Base-by-base conservation (phyloP, 768 basidiomycete species). In the Leccinellum luteum region DNA sequence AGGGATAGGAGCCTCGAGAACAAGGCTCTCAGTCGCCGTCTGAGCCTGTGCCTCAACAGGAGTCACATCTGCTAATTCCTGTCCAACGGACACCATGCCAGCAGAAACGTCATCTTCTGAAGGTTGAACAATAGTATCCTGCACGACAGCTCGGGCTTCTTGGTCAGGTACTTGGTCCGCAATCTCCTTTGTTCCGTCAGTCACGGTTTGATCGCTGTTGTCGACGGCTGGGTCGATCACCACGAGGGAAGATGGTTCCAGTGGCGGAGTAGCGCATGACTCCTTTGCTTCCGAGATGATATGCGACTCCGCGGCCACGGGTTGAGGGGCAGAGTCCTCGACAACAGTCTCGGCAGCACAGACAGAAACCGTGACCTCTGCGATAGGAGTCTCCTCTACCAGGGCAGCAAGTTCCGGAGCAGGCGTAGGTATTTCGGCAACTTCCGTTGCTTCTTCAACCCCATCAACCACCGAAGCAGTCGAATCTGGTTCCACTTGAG, bases 341-440 rank as follows among this genome's bases (percentile, higher is more conserved):
- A 32, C 30, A 8, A 51, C 49, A 14, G 7, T 32, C 32, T 34
- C 32, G 32, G 31, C 6, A 34, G 21, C 19, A 34, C 50, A 19
- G 21, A 7, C 13, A 9, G 44, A 43, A 55, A 25, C 54, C 31
- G 47, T 49, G 48, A 17, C 34, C 12, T 54, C 67, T 41, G 28
- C 54, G 6, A 56, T 25, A 51, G 60, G 56, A 8, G 65, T 67
- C 49, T 64, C 67, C 27, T 59, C 59, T 17, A 58, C 59, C 14
- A 69, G 23, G 3, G 47, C 28, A 47, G 59, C 51, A 23, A 10
- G 45, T 51, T 61, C 64, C 25, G 60, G 51, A 17, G 48, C 48
- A 30, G 64, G 58, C 12, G 62, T 66, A 38, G 54, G 44, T 51
- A 58, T 51, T 35, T 55, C 67, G 62, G 27, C 28, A 25, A 0